Evolutionary conservation across 179 eudicot species (phyloP), one percentile per base, ranked within the genome.

Genomic region (Carnegiea gigantea): DNA sequence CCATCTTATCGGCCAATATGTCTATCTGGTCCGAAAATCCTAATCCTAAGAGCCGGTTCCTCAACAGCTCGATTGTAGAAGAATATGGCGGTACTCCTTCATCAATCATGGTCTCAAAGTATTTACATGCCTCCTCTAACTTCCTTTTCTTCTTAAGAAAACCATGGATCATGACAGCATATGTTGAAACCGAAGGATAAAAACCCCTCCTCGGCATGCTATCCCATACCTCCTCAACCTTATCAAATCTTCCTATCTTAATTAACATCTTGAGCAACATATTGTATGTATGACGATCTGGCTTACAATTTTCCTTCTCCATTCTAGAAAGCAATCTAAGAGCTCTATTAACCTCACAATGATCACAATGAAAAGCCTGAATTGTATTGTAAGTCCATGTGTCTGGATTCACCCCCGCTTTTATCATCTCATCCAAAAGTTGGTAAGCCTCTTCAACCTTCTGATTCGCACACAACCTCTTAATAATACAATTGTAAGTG

Each of bases 31-130:
- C 95, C 71, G 90, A 70, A 51, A 90, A 84, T 12, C 99, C 98
- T 73, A 85, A 83, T 46, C 97, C 93, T n/a, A 91, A 60, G 6
- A 95, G 87, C 77, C 90, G 86, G 54, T 94, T 92, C 82, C 94
- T 92, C 90, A 94, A 86, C 81, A 86, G 10, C 65, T 89, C 95
- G 70, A 92, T 88, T 6, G 99, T 95, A 11, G 91, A 81, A 79
- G 84, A 23, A 78, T 91, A 94, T 18, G 97, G 99, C 6, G 99
- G 98, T 76, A 94, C 84, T 75, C 99, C 98, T 84, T 94, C 98
- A 85, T 95, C 99, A 73, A 95, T 85, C 99, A 95, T 95, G 78
- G 78, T 89, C 84, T 94, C 98, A 73, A 94, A 95, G 81, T 90
- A 94, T 78, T 83, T 87, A 70, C 90, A 91, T 8, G 97, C 99